phyloP scores from a whole-genome alignment of 2,329 filamentous ascomycete species.

The Xylariaceae sp. region DNA sequence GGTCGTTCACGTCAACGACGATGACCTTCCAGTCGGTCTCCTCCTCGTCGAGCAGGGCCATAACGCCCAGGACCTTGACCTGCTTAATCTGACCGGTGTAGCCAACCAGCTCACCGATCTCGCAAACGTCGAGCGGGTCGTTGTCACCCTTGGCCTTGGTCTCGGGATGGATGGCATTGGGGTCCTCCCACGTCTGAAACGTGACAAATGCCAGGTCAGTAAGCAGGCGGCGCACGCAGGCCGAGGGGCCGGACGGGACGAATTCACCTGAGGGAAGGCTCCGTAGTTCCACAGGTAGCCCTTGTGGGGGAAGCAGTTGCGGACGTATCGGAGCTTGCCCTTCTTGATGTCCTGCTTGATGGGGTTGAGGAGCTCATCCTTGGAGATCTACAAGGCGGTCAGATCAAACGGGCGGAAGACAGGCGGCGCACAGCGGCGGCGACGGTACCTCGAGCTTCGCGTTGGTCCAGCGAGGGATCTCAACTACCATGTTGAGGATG shows the following conservation, averaged over 20 bases:
- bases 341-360: slow-evolving; percentile 99
- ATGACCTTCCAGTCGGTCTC: slow-evolving; percentile 99
- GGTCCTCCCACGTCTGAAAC: slow-evolving; percentile 93
- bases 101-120: slow-evolving; percentile 96
- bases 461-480: slow-evolving; percentile 99
- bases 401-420: too few relatives aligned
- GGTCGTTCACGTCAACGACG: slow-evolving; percentile 97
- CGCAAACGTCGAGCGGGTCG: slow-evolving; percentile 97
- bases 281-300: slow-evolving; percentile 99
- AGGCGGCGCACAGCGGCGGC: slow-evolving; percentile 1
- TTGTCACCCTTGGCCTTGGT: slow-evolving; percentile 99
- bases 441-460: slow-evolving; percentile 79
- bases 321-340: slow-evolving; percentile 97
- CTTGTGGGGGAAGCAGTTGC: slow-evolving; percentile 99
- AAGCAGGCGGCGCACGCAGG: slow-evolving; percentile 4
- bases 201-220: too few relatives aligned
- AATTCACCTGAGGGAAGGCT: slow-evolving; percentile 85
- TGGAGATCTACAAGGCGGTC: slow-evolving; percentile 67
- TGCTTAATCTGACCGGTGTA: slow-evolving; percentile 97
- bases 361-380: slow-evolving; percentile 96
- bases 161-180: slow-evolving; percentile 90
- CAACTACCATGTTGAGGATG: slow-evolving; percentile 97
- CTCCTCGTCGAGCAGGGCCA: slow-evolving; percentile 98
- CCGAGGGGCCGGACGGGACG: slow-evolving; percentile 8
- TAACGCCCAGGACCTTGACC: slow-evolving; percentile 98